Conservation (phyloP, 1,284 basidiomycete species). For the Hymenochaete sp. region DNA sequence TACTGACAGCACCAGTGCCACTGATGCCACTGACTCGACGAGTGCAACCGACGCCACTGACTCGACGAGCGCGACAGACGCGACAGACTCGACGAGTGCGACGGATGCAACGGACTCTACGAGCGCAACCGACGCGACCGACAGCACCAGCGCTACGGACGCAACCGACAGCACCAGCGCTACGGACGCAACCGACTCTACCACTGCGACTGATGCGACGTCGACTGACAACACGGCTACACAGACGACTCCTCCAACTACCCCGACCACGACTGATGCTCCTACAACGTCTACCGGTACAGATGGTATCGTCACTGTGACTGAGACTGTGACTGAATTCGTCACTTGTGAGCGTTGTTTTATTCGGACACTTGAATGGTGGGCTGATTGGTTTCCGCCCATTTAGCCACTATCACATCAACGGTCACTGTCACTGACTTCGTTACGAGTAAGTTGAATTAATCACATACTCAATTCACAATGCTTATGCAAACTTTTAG, state of each 20-base stretch:
- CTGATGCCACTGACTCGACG: neutral
- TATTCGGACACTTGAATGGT: too few relatives aligned
- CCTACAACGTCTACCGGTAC: neutral
- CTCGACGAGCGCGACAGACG: neutral
- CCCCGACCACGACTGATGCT: neutral
- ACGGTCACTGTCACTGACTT: constrained; percentile 1
- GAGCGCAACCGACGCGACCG: neutral
- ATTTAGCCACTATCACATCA: neutral
- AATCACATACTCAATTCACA: neutral
- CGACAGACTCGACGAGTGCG: neutral
- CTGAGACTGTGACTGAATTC: neutral
- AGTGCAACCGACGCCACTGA: neutral
- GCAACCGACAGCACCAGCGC: neutral
- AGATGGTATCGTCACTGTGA: constrained; percentile 1
- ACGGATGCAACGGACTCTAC: neutral
- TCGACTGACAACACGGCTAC: neutral
- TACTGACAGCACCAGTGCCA: neutral
- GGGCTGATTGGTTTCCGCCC: neutral
- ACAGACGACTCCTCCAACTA: neutral
- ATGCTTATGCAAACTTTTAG: too few relatives aligned
- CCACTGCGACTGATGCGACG: neutral
- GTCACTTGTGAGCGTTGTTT: neutral
- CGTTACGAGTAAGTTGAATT: neutral
- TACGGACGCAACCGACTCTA: neutral
- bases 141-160: neutral